phyloP scores from a whole-genome alignment of 371 early-diverging fungal species.

The Mycotypha africana region DNA sequence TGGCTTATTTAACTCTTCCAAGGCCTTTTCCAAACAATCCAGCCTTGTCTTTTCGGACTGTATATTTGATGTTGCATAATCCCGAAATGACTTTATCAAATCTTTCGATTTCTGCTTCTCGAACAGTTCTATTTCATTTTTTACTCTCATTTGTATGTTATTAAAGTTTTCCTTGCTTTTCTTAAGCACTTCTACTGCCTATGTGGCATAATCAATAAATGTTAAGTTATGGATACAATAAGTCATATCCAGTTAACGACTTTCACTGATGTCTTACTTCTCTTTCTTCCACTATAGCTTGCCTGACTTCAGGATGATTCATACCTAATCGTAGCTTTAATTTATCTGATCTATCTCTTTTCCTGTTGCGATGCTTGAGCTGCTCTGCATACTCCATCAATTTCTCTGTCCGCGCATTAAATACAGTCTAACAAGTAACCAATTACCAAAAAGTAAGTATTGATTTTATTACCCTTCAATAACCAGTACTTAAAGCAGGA shows the following conservation, averaged over 20 bases:
- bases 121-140: conserved; percentile 46
- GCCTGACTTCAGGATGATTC: conserved; percentile 35
- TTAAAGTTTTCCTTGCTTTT: conserved; percentile 34
- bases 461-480: too few relatives aligned
- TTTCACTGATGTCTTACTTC: conserved; percentile 17
- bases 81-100: conserved; percentile 37
- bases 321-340: conserved; percentile 43
- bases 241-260: neutral
- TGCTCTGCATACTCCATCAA: conserved; percentile 54
- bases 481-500: too few relatives aligned
- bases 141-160: conserved; percentile 40
- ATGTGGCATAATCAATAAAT: too few relatives aligned
- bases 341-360: conserved; percentile 40
- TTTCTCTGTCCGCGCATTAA: conserved; percentile 51
- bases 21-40: conserved; percentile 41
- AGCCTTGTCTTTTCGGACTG: conserved; percentile 47
- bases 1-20: too few relatives aligned
- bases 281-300: conserved; percentile 44
- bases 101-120: conserved; percentile 48
- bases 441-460: too few relatives aligned
- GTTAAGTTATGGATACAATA: neutral
- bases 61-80: conserved; percentile 42
- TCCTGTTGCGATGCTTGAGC: conserved; percentile 42
- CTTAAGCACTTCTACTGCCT: conserved; percentile 35
- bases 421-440: conserved; percentile 21